Percentiles rank a stretch among this genome's conserved stretches.
Conservation (phyloP, 2,329 filamentous ascomycete species). For the Calonectria pseudoreteaudii region DNA sequence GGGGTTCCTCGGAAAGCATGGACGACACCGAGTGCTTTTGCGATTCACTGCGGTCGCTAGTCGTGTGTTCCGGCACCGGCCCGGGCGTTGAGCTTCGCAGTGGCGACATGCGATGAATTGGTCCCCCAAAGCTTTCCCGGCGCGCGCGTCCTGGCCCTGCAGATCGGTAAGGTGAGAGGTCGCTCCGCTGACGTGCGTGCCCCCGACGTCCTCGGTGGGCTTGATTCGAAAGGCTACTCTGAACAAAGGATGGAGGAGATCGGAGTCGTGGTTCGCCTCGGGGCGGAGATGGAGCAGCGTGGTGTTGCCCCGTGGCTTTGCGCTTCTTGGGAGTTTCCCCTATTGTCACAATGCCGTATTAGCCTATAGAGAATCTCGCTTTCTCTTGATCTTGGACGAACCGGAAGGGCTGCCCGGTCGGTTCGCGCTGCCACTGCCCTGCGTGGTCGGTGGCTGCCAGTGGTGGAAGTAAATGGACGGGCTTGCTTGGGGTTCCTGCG, state of each 20-base stretch:
- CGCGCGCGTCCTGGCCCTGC: slow-evolving; percentile 39
- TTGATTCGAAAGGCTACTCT: slow-evolving; percentile 42
- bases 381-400: slow-evolving; percentile 71
- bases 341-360: slow-evolving; percentile 60
- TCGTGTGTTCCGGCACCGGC: slow-evolving; percentile 36
- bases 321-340: slow-evolving; percentile 86
- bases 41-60: slow-evolving; percentile 43
- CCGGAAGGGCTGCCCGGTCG: slow-evolving; percentile 81
- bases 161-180: slow-evolving; percentile 50
- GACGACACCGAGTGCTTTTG: slow-evolving; percentile 51
- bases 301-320: slow-evolving; percentile 71
- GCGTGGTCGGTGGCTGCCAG: slow-evolving; percentile 84
- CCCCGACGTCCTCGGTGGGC: slow-evolving; percentile 41
- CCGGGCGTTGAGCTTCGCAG: slow-evolving; percentile 39
- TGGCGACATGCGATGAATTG: slow-evolving; percentile 40
- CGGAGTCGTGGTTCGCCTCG: slow-evolving; percentile 46
- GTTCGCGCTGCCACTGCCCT: slow-evolving; percentile 69
- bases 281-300: slow-evolving; percentile 40
- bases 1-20: slow-evolving; percentile 45
- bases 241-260: slow-evolving; percentile 48
- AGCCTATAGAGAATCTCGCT: slow-evolving; percentile 56
- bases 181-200: slow-evolving; percentile 53
- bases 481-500: slow-evolving; percentile 70
- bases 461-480: slow-evolving; percentile 91
- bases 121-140: slow-evolving; percentile 42